Base-by-base conservation (phyloP, 306 rosid genomes). In the Albizia julibrissin region DNA sequence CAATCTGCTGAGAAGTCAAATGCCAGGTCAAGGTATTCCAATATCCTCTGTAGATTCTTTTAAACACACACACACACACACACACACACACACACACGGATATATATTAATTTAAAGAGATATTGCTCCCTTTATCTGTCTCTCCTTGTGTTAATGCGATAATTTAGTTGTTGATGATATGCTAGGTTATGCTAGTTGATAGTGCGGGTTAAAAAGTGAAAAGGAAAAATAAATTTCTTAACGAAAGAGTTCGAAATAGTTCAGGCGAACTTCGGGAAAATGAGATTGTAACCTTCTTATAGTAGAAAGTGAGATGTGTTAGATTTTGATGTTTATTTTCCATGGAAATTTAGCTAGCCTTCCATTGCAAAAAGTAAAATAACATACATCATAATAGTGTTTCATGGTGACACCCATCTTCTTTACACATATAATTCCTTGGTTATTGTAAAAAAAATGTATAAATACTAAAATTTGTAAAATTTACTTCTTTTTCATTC, bases 21-120 rank as follows among this genome's bases (percentile, higher is more conserved):
- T 83, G 9, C 87, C 42, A 86, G 88, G 82, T 71, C 84, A 85
- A 91, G 98, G 98, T 94, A 91, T 79, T 80, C 8, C 21, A 42
- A 22, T 44, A 61, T 71, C 74, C 59, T 43, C 22, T 47, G 69
- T 79, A 65, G 67, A 44, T 14, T 12, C 22, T 47, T 72, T 27
- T 8, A 42, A 11, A 2, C 19, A 52, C 5, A 49, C 5, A 13
- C 7, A 49, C 7, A 37, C 40, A 37, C 40, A 8, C 10, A 40
- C 10, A 40, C 8, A 40, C 8, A 40, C 8, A 1, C 8, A 42
- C 9, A 42, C 9, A 42, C 9, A 42, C 1, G 11, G 0, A 52
- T 6, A 1, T 56, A 21, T n/a, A 56, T 56, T 19, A 21, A 18
- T 56, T 56, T 56, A 56, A 40, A 40, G 50, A 43, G 77, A 42